Conservation (phyloP, 108 stramenopile species). For the Skeletonema potamos region DNA sequence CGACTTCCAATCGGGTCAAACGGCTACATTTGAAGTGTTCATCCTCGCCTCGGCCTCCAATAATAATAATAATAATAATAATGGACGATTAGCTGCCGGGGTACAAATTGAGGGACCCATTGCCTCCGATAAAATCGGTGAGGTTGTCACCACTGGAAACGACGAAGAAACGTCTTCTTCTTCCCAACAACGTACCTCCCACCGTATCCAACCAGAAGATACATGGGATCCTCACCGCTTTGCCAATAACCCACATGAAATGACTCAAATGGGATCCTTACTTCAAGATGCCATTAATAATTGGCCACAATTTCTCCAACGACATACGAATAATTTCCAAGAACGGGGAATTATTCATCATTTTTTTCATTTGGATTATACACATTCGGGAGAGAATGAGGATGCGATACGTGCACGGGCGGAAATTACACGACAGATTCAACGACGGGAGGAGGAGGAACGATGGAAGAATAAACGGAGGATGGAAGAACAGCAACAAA, state of each 20-base stretch:
- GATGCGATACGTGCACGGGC: constrained; percentile 15
- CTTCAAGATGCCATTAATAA: not conserved
- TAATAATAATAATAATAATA: no score
- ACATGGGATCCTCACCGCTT: not conserved
- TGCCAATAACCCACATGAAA: not conserved
- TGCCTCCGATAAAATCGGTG: not conserved
- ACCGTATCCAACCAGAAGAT: not conserved
- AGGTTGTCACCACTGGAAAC: not conserved
- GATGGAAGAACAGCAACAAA: not conserved
- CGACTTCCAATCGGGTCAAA: constrained; percentile 8
- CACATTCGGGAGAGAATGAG: constrained; percentile 23
- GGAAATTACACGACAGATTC: constrained; percentile 9
- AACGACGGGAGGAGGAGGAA: not conserved
- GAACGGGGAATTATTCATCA: constrained; percentile 6
- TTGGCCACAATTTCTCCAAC: not conserved
- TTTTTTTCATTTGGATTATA: constrained; percentile 8
- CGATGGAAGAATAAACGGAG: not conserved
- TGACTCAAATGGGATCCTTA: not conserved
- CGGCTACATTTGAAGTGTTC: constrained; percentile 27
- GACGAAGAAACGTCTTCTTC: constrained; percentile 1
- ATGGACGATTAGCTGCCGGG: not conserved
- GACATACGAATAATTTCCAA: not conserved
- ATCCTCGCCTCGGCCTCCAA: not conserved
- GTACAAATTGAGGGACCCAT: constrained; percentile 22
- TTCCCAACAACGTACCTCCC: not conserved